These are phyloP conservation scores for Scleroderma bovista DNA, from an alignment of 768 basidiomycete species.

Conservation along the genomic window DNA sequence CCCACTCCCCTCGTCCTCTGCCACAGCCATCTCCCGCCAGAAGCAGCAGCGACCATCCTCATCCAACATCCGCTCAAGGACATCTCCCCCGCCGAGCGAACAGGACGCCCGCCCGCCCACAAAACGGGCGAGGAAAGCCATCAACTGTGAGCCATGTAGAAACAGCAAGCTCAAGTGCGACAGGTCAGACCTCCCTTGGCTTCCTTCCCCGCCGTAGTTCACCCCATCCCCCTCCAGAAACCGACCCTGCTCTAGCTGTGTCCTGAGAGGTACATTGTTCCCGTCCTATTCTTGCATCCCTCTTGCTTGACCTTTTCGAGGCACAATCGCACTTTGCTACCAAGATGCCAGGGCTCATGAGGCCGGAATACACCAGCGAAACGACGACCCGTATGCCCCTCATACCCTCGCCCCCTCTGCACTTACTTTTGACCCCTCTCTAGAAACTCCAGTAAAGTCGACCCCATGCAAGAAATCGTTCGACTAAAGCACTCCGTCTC, in stretches of 20 bases:
- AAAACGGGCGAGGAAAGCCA: conserved; percentile 81
- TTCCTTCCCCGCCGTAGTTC: background rate
- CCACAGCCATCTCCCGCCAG: conserved; percentile 10
- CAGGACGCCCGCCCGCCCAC: conserved; percentile 63
- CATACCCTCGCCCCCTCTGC: conserved; percentile 13
- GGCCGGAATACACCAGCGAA: conserved; percentile 45
- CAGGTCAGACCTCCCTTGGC: conserved; percentile 41
- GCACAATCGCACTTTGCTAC: conserved; percentile 77
- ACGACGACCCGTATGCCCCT: conserved; percentile 42
- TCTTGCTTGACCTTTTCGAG: conserved; percentile 33
- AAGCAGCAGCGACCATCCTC: conserved; percentile 16
- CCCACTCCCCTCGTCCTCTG: background rate
- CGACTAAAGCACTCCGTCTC: conserved; percentile 37
- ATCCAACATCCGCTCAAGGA: conserved; percentile 42
- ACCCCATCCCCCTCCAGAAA: conserved; percentile 41
- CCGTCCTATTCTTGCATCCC: conserved; percentile 2
- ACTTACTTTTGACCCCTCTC: conserved; percentile 35
- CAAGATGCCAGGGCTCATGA: conserved; percentile 68
- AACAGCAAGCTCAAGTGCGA: conserved; percentile 88
- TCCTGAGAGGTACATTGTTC: conserved; percentile 58
- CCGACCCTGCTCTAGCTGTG: conserved; percentile 85
- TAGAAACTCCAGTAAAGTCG: conserved; percentile 31
- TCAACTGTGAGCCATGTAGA: conserved; percentile 86
- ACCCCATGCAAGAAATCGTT: conserved; percentile 36
- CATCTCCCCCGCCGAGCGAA: conserved; percentile 43